Conservation (phyloP, 2,329 filamentous ascomycete species). For the Colletotrichum caudatum region DNA sequence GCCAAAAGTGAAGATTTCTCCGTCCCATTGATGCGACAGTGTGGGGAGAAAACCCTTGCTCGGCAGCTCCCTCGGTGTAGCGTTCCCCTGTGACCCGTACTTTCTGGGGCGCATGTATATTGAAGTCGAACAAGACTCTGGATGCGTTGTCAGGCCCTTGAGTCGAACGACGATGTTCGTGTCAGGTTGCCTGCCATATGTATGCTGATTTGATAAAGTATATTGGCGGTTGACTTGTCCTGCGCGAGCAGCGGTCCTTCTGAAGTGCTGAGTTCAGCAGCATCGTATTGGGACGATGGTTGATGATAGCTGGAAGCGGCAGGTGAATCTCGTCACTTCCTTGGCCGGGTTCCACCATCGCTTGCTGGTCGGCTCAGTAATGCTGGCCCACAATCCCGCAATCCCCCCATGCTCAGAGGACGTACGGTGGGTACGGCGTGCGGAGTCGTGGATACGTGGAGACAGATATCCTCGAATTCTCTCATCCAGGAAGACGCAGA, state of each 20-base stretch:
- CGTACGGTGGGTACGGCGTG: constrained; percentile 13
- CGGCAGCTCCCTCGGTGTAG: constrained; percentile 28
- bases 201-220: background rate
- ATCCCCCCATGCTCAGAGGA: constrained; percentile 21
- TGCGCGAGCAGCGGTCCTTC: background rate
- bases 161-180: background rate
- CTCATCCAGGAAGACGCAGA: constrained; percentile 25
- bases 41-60: constrained; percentile 12
- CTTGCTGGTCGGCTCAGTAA: constrained; percentile 6
- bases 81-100: constrained; percentile 18
- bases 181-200: too few relatives aligned
- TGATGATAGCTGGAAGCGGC: constrained; percentile 1
- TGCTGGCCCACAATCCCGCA: constrained; percentile 23
- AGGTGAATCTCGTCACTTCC: constrained; percentile 12
- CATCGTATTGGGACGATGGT: background rate
- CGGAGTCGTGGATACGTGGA: constrained; percentile 38
- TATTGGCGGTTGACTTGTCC: background rate
- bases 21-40: constrained; percentile 28
- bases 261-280: background rate
- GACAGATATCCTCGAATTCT: constrained; percentile 17
- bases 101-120: background rate
- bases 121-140: background rate
- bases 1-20: constrained; percentile 25
- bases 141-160: background rate
- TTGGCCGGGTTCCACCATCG: constrained; percentile 21